Percentiles rank a stretch among this genome's conserved stretches.
Conservation (phyloP, 139 green algal genomes). For the Coccomyxa sp. region DNA sequence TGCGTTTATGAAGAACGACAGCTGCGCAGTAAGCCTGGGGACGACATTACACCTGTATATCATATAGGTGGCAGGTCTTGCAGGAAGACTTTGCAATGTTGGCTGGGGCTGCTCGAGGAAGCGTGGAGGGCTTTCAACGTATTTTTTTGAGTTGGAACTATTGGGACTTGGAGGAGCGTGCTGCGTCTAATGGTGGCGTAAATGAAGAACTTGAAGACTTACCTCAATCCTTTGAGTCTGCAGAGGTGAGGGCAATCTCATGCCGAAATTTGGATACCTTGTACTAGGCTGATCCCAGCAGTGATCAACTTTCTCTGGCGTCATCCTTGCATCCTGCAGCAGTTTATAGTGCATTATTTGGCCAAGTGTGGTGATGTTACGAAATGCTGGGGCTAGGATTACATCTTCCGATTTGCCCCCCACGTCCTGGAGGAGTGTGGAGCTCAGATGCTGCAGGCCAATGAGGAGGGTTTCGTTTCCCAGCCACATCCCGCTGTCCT, state of each 20-base stretch:
- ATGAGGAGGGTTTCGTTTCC: conserved; percentile 55
- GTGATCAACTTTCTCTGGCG: too few species aligned
- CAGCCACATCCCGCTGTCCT: conserved; percentile 45
- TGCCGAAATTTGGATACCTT: neutral
- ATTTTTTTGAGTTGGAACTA: conserved; percentile 80
- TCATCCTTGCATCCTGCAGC: too few species aligned
- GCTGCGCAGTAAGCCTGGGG: too few species aligned
- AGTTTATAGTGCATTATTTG: neutral
- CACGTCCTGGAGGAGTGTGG: conserved; percentile 81
- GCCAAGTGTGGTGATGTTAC: neutral
- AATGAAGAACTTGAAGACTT: conserved; percentile 34
- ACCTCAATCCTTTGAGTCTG: conserved; percentile 37
- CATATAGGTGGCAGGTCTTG: too few species aligned
- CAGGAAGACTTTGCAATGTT: too few species aligned
- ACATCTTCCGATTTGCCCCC: conserved; percentile 62
- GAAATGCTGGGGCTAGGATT: conserved; percentile 22
- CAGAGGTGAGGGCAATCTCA: neutral
- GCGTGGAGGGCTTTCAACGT: conserved; percentile 39
- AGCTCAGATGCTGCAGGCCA: conserved; percentile 60
- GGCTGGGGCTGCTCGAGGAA: too few species aligned
- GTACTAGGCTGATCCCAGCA: neutral
- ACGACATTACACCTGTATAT: too few species aligned
- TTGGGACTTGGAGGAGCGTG: conserved; percentile 54
- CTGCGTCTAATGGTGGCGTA: conserved; percentile 16
- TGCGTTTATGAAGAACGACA: too few species aligned